Percentiles rank a stretch among this genome's conserved stretches.
Conservation (phyloP, 352 stramenopile species). For the Plasmopara viticola region DNA sequence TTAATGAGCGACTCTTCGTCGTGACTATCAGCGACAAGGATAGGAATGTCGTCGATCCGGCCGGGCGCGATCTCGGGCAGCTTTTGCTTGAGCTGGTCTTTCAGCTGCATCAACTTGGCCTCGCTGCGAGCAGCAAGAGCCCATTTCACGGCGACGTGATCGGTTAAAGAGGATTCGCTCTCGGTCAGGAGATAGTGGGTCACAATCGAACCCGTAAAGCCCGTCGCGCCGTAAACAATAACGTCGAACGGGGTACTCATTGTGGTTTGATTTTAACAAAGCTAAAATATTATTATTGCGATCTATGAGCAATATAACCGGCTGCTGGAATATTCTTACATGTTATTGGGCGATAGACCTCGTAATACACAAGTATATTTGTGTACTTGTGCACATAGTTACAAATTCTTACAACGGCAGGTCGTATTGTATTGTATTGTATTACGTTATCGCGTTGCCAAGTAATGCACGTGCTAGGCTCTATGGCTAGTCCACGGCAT, state of each 20-base stretch:
- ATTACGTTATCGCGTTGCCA: no score
- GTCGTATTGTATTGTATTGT: no score
- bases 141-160: slow-evolving; percentile 59
- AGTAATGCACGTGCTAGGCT: no score
- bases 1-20: slow-evolving; percentile 54
- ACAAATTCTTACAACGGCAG: no score
- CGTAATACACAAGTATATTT: no score
- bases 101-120: slow-evolving; percentile 60
- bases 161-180: slow-evolving; percentile 26
- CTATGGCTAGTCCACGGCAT: no score
- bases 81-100: slow-evolving; percentile 45
- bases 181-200: slow-evolving; percentile 55
- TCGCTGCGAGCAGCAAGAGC: slow-evolving; percentile 80
- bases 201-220: slow-evolving; percentile 83
- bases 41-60: slow-evolving; percentile 39
- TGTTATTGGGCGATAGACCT: no score
- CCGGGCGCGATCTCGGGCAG: slow-evolving; percentile 28
- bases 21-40: slow-evolving; percentile 47
- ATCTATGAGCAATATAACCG: no score
- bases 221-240: slow-evolving; percentile 85
- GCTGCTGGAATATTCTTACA: no score
- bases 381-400: no score
- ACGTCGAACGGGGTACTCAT: slow-evolving; percentile 50
- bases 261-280: neutral
- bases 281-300: no score